Conservation (phyloP, 148 eudicot species). For the Rhododendron molle region DNA sequence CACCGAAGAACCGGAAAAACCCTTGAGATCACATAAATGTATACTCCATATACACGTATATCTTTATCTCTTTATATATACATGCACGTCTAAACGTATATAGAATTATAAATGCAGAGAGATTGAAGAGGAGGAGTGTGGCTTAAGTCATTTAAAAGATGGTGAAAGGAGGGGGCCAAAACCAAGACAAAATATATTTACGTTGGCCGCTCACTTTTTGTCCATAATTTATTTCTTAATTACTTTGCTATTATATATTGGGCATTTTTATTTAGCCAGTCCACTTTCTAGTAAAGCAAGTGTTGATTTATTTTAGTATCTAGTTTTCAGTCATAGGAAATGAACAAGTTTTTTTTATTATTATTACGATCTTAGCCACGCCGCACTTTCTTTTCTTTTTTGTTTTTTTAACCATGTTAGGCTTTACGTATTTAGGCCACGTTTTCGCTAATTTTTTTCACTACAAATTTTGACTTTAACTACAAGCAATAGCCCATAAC, state of each 20-base stretch:
- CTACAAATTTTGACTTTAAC: too few species aligned
- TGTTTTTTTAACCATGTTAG: too few species aligned
- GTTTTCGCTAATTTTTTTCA: too few species aligned
- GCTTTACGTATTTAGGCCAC: too few species aligned
- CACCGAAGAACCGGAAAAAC: background rate
- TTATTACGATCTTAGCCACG: too few species aligned
- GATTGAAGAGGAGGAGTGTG: background rate
- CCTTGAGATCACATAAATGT: background rate
- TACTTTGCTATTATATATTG: background rate
- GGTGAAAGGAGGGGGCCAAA: background rate
- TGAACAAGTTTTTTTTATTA: background rate
- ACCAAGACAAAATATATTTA: background rate
- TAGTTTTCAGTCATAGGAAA: too few species aligned
- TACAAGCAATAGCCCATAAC: too few species aligned
- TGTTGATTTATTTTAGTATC: too few species aligned
- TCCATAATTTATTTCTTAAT: background rate
- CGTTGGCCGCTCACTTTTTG: background rate
- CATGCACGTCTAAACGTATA: background rate
- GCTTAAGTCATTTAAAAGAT: background rate
- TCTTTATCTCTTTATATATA: background rate
- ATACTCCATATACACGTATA: background rate
- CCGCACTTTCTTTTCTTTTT: too few species aligned
- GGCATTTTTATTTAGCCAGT: too few species aligned
- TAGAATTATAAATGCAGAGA: background rate
- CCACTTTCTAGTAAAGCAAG: background rate